Percentiles rank a stretch among this genome's conserved stretches.
phyloP scores from a whole-genome alignment of 1,284 basidiomycete genomes.

The Puccinia triticina region DNA sequence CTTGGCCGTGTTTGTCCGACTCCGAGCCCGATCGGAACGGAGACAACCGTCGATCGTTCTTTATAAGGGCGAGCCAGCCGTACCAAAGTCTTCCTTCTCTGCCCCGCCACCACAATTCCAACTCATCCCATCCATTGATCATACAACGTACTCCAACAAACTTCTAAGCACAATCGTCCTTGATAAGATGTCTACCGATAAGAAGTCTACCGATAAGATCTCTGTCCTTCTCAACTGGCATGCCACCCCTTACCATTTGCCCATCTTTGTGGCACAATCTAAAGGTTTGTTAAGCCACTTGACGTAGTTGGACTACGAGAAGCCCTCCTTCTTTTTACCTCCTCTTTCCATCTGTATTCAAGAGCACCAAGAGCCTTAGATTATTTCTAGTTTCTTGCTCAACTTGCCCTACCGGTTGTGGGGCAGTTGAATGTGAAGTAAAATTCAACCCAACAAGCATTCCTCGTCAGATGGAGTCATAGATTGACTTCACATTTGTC shows the following conservation, averaged over 20 bases:
- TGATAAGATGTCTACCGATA: too few relatives aligned
- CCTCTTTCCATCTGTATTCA: neutral
- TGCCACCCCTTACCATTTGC: slow-evolving; percentile 61
- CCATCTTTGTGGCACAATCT: slow-evolving; percentile 61
- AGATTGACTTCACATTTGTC: neutral
- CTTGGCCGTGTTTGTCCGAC: slow-evolving; percentile 24
- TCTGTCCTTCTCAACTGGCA: slow-evolving; percentile 55
- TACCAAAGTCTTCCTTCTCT: neutral
- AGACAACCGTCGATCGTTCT: neutral
- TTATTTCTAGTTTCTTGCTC: neutral
- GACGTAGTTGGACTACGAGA: neutral
- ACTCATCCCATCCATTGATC: neutral
- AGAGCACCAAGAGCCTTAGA: neutral
- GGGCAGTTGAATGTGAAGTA: slow-evolving; percentile 41
- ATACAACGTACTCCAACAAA: neutral
- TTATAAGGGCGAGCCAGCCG: neutral
- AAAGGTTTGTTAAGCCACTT: slow-evolving; percentile 54
- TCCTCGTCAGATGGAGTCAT: neutral
- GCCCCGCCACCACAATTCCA: neutral
- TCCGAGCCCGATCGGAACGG: slow-evolving; percentile 24
- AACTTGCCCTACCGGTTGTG: neutral
- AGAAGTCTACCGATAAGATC: slow-evolving; percentile 51
- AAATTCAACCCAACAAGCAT: slow-evolving; percentile 30
- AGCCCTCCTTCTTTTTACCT: neutral
- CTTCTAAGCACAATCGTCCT: neutral